A percentile compares a stretch with the other conserved stretches of the same genome.
These are phyloP conservation scores for Nakaseomyces glabratus DNA, from an alignment of 1,139 yeast genomes.

Conservation along the genomic window DNA sequence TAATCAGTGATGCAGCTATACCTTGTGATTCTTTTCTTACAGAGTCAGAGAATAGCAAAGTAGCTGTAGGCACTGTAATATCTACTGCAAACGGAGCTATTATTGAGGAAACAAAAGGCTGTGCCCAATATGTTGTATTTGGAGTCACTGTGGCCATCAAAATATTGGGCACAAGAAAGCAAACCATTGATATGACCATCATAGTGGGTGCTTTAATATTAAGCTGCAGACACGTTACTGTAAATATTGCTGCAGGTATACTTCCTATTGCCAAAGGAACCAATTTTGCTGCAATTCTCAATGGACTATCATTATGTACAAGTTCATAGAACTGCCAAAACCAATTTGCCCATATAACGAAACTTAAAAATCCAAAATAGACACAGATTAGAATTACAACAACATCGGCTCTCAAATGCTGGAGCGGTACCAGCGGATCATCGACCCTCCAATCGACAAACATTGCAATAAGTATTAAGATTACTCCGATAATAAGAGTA, in stretches of 20 bases:
- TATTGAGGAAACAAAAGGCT: conserved; percentile 40
- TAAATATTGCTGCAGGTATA: conserved; percentile 37
- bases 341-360: conserved; percentile 51
- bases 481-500: conserved; percentile 41
- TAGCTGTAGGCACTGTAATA: conserved; percentile 55
- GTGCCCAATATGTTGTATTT: conserved; percentile 46
- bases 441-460: conserved; percentile 33
- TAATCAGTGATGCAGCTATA: conserved; percentile 54
- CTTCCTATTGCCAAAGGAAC: conserved; percentile 31
- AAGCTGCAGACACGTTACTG: conserved; percentile 38
- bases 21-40: conserved; percentile 53
- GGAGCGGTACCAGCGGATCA: conserved; percentile 43
- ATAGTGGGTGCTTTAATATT: conserved; percentile 33
- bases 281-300: conserved; percentile 36
- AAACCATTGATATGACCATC: conserved; percentile 39
- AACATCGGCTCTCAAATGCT: conserved; percentile 36
- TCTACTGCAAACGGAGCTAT: conserved; percentile 57
- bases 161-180: conserved; percentile 36
- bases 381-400: conserved; percentile 41
- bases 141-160: conserved; percentile 41
- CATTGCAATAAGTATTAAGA: conserved; percentile 34
- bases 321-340: conserved; percentile 33
- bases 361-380: conserved; percentile 50
- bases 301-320: conserved; percentile 32
- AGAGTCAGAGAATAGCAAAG: conserved; percentile 42